phyloP scores from a whole-genome alignment of 164 flowering plant genomes.

The Vitis vinifera region ASM3070453v1 NC_081821.1:17303501-17304000 shows the following conservation, averaged over 20 bases:
- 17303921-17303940: slow-evolving; percentile 65
- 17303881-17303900: slow-evolving; percentile 74
- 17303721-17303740: slow-evolving; percentile 95
- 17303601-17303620: slow-evolving; percentile 81
- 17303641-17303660: slow-evolving; percentile 92
- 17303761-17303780: neutral
- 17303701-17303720: slow-evolving; percentile 93
- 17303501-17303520: too few species aligned
- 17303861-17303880: slow-evolving; percentile 34
- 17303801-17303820: neutral
- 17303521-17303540: too few species aligned
- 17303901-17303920: slow-evolving; percentile 89
- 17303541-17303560: neutral
- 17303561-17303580: neutral
- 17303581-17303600: neutral
- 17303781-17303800: neutral
- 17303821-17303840: neutral
- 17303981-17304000: slow-evolving; percentile 80
- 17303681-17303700: slow-evolving; percentile 86
- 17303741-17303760: slow-evolving; percentile 61
- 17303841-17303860: slow-evolving; percentile 1
- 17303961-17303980: slow-evolving; percentile 83
- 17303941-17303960: slow-evolving; percentile 88
- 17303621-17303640: slow-evolving; percentile 94
- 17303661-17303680: slow-evolving; percentile 76